A percentile compares a stretch with the other conserved stretches of the same genome.
These are phyloP conservation scores for Chlamydomonas eustigma DNA, from an alignment of 139 green algal genomes.

Conservation along the genomic window DNA sequence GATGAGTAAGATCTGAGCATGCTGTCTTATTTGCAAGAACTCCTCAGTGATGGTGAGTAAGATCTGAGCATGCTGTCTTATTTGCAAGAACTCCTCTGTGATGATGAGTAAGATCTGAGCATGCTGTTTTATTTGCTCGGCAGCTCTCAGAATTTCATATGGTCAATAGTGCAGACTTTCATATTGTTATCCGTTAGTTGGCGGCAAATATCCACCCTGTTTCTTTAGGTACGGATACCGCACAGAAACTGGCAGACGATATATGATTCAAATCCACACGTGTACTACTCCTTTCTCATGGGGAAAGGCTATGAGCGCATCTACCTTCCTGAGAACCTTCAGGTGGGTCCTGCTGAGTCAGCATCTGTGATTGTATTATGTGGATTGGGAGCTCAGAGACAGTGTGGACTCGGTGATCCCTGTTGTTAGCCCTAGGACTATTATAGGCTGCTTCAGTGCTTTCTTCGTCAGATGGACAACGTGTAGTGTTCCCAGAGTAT, in stretches of 20 bases:
- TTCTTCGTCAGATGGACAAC: no score
- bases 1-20: no score
- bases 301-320: slow-evolving; percentile 35
- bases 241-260: slow-evolving; percentile 29
- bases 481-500: no score
- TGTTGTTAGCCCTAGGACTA: no score
- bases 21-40: no score
- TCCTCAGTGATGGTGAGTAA: not conserved
- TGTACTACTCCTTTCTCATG: slow-evolving; percentile 5
- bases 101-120: not conserved
- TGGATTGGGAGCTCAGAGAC: no score
- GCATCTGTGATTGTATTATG: no score
- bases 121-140: not conserved
- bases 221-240: slow-evolving; percentile 28
- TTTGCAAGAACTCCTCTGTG: not conserved
- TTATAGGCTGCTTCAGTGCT: no score
- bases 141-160: no score
- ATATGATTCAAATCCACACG: slow-evolving; percentile 10
- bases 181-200: not conserved
- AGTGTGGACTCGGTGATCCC: no score
- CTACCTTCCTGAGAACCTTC: slow-evolving; percentile 17
- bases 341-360: no score
- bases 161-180: not conserved
- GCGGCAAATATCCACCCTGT: no score
- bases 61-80: not conserved